Evolutionary conservation across 495 filamentous ascomycete species (phyloP), one percentile per base, ranked within the genome.

Genomic region (Entonaema liquescens): DNA sequence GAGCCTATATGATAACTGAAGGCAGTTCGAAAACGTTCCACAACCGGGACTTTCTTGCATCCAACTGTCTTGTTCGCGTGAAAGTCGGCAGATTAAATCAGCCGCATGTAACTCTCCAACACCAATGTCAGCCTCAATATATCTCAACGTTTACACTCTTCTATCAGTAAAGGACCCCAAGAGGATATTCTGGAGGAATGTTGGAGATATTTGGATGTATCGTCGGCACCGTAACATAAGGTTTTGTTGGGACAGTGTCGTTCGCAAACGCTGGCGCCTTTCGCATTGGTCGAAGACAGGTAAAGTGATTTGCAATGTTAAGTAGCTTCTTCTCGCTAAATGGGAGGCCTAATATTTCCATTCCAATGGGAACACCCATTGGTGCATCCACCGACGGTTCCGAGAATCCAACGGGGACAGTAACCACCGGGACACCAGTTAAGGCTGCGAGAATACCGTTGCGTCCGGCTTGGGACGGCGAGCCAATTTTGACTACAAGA

Each of bases 371-470:
- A 2, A 91, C 79, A 13, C 89, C 89, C 6, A 78, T 52, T 0
- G 81, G 82, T 17, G 89, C 87, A 31, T 84, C 78, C 1, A 67
- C 61, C 3, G 78, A 83, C 1, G 79, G 60, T 0, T 81, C 67
- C 0, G 83, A 86, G 31, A 80, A 81, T 0, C 80, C 80, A 5
- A 74, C 77, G 4, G 89, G 89, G 8, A 91, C 78, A 59, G 85
- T 87, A 26, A 91, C 81, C 25, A 90, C 89, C 3, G 89, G 89
- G n/a, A 71, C 75, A 6, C 88, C 89, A 4, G 88, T 89, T 67
- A 91, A 72, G 4, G 88, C 89, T 2, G 88, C 89, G 5, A 91
- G 74, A 26, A 90, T 86, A 23, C 89, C 89, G 74, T 91, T 91
- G 2, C 89, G 78, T 11, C 87, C 87, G 26, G 74, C 74, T 77